These are phyloP conservation scores for Senna tora DNA, from an alignment of 306 rosid species.

Conservation along the genomic window DNA sequence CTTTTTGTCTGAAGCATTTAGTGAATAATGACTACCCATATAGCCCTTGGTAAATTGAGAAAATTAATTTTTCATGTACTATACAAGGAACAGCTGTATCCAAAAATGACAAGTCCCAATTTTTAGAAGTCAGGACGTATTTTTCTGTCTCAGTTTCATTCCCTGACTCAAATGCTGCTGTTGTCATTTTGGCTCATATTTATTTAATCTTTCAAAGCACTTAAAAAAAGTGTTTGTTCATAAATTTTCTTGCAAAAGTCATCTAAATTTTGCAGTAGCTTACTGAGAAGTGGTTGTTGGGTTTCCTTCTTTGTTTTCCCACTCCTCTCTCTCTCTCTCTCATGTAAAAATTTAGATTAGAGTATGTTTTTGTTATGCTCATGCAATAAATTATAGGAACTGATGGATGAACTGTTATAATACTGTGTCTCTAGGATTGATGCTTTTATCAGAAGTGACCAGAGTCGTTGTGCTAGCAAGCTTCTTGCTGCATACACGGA, in stretches of 20 bases:
- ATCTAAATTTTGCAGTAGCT: not conserved
- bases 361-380: conserved; percentile 20
- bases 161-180: not conserved
- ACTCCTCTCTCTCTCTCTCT: not conserved
- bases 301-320: conserved; percentile 30
- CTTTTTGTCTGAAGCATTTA: not conserved
- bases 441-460: conserved; percentile 82
- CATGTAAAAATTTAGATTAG: not conserved
- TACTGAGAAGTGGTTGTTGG: not conserved
- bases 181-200: not conserved
- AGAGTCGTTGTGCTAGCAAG: conserved; percentile 74
- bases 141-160: not conserved
- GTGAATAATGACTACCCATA: not conserved
- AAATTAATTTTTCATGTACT: not conserved
- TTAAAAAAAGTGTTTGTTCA: not conserved
- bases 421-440: conserved; percentile 59
- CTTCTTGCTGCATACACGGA: conserved; percentile 77
- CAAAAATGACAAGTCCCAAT: not conserved
- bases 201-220: not conserved
- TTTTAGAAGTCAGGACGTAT: not conserved
- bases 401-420: conserved; percentile 32
- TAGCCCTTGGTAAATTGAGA: not conserved
- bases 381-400: not conserved
- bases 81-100: not conserved
- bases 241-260: not conserved